These are phyloP conservation scores for Papilionanthe hybrid DNA, from an alignment of 116 monocot species.

Conservation along the genomic window DNA sequence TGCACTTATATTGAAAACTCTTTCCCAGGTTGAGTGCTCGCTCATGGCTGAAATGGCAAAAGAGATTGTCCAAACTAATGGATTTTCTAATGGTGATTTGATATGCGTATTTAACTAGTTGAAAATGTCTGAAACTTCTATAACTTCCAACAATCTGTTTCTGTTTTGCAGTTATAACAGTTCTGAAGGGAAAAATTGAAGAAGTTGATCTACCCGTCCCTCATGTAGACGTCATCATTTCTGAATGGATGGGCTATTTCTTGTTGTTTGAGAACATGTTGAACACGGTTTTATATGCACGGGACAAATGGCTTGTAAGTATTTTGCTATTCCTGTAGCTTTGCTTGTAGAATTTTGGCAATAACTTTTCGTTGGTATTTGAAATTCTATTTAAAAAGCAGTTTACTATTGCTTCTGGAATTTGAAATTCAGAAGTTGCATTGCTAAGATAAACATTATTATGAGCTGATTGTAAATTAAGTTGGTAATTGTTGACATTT, in stretches of 20 bases:
- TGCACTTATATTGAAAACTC: not conserved
- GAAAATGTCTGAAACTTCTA: not conserved
- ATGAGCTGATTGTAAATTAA: not conserved
- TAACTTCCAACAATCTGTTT: not conserved
- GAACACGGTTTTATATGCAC: constrained; percentile 90
- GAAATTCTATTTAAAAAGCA: not conserved
- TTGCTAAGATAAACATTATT: not conserved
- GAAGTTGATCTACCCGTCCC: constrained; percentile 77
- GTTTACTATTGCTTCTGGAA: not conserved
- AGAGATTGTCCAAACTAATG: constrained; percentile 84
- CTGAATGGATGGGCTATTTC: constrained; percentile 99
- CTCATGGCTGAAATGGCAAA: constrained; percentile 96
- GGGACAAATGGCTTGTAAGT: constrained; percentile 98
- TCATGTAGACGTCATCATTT: constrained; percentile 83
- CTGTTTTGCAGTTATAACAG: constrained; percentile 67
- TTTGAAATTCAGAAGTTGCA: not conserved
- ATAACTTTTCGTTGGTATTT: not conserved
- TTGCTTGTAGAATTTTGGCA: not conserved
- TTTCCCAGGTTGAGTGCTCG: constrained; percentile 81
- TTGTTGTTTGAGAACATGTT: constrained; percentile 92
- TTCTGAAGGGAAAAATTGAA: constrained; percentile 92
- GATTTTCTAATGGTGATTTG: constrained; percentile 69
- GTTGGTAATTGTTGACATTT: not conserved
- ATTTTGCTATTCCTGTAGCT: not conserved
- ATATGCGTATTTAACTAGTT: not conserved